A percentile compares a stretch with the other conserved stretches of the same genome.
phyloP scores from a whole-genome alignment of 2,329 filamentous ascomycete species.

The Hirsutella minnesotensis region DNA sequence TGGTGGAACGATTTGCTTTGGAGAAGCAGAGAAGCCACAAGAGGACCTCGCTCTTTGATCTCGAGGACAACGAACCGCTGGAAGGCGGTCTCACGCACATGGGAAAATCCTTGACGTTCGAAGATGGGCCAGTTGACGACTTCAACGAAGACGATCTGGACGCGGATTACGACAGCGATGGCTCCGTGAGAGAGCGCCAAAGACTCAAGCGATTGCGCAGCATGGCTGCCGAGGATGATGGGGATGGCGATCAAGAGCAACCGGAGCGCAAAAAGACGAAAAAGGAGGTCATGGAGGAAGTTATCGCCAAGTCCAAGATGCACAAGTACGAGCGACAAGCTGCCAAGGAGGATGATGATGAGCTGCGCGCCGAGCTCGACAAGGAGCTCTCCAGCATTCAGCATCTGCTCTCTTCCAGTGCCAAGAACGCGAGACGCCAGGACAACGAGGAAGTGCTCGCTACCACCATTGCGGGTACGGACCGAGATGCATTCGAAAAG shows the following conservation, averaged over 20 bases:
- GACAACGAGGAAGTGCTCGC: conserved; percentile 10
- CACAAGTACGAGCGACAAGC: conserved; percentile 92
- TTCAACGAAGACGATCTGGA: conserved; percentile 68
- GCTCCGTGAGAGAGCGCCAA: conserved; percentile 40
- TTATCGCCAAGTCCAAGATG: conserved; percentile 93
- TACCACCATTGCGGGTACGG: conserved; percentile 36
- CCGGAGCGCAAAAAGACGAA: conserved; percentile 88
- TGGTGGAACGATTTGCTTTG: conserved; percentile 77
- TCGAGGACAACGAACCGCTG: conserved; percentile 60
- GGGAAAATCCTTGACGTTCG: conserved; percentile 61
- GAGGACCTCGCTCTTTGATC: conserved; percentile 72
- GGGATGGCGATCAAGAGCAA: conserved; percentile 38
- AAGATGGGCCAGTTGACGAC: conserved; percentile 51
- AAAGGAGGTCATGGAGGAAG: conserved; percentile 93
- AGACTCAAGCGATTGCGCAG: conserved; percentile 44
- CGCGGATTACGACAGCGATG: conserved; percentile 45
- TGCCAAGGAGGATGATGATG: conserved; percentile 85
- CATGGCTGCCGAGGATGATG: conserved; percentile 30
- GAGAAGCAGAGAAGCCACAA: conserved; percentile 75
- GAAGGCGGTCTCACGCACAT: conserved; percentile 64
- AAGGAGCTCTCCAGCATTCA: conserved; percentile 71
- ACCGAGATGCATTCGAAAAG: conserved; percentile 61
- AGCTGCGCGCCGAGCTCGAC: conserved; percentile 73
- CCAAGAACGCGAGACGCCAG: conserved; percentile 26
- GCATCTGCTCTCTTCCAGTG: conserved; percentile 47